A percentile compares a stretch with the other conserved stretches of the same genome.
Evolutionary conservation across 306 rosid genomes (phyloP).

Genomic region (Abrus precatorius): DNA sequence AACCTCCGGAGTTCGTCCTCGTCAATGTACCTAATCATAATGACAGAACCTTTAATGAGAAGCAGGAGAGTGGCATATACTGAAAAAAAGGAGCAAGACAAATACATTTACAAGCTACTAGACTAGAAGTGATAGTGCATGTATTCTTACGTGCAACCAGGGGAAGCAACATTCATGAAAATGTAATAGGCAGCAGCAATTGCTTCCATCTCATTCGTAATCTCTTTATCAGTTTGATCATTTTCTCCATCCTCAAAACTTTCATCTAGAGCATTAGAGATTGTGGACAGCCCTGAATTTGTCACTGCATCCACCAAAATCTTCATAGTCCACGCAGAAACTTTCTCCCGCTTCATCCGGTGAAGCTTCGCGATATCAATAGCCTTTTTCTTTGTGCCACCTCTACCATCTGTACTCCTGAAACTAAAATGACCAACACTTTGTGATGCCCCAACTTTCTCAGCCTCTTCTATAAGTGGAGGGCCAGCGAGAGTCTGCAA

Average conservation of each 20-base stretch:
- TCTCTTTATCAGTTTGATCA: slow-evolving; percentile 72
- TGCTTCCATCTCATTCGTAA: slow-evolving; percentile 95
- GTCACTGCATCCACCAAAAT: slow-evolving; percentile 82
- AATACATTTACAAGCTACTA: neutral
- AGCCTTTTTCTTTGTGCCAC: slow-evolving; percentile 58
- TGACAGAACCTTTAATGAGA: slow-evolving; percentile 21
- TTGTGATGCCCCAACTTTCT: slow-evolving; percentile 57
- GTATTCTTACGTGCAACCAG: slow-evolving; percentile 70
- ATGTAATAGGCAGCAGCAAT: slow-evolving; percentile 77
- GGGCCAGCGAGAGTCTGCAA: slow-evolving; percentile 84
- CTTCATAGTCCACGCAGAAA: slow-evolving; percentile 98
- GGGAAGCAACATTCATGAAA: slow-evolving; percentile 77
- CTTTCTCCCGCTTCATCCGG: slow-evolving; percentile 84
- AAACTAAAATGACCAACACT: slow-evolving; percentile 76
- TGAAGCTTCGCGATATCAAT: slow-evolving; percentile 83
- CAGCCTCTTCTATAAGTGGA: slow-evolving; percentile 74
- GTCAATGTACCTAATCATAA: slow-evolving; percentile 70
- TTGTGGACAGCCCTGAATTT: slow-evolving; percentile 83
- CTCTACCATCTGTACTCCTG: slow-evolving; percentile 62
- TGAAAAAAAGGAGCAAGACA: neutral
- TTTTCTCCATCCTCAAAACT: slow-evolving; percentile 56
- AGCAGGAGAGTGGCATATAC: slow-evolving; percentile 24
- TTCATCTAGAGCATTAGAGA: slow-evolving; percentile 72
- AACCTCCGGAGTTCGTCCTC: slow-evolving; percentile 77
- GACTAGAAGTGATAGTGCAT: neutral